phyloP scores from a whole-genome alignment of 2,329 filamentous ascomycete genomes.

The Alternaria sp. region DNA sequence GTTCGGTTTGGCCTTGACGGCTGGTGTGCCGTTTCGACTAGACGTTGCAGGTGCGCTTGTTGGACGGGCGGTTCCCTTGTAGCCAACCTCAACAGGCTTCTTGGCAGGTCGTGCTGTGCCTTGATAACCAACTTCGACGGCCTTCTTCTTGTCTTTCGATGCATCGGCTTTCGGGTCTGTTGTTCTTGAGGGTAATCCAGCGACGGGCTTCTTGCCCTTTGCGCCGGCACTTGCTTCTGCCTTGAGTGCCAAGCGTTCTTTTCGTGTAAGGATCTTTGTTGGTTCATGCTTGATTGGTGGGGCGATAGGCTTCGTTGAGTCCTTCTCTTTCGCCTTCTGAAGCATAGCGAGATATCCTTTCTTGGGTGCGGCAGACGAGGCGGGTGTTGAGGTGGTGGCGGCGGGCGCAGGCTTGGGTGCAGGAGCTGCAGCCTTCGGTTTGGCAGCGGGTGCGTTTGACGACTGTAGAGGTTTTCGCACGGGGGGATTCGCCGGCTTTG shows the following conservation, averaged over 20 bases:
- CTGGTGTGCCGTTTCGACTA: constrained; percentile 33
- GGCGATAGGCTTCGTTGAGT: constrained; percentile 55
- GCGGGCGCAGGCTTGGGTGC: constrained; percentile 27
- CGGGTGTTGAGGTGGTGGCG: constrained; percentile 29
- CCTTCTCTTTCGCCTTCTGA: constrained; percentile 70
- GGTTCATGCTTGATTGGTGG: constrained; percentile 79
- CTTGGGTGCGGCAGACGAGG: constrained; percentile 61
- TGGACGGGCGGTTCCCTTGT: constrained; percentile 48
- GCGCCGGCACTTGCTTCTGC: constrained; percentile 52
- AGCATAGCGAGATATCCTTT: constrained; percentile 78
- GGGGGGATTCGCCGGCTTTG: constrained; percentile 27
- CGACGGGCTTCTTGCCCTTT: constrained; percentile 42
- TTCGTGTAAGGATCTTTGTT: constrained; percentile 67
- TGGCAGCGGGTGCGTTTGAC: constrained; percentile 19
- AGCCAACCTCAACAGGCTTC: constrained; percentile 41
- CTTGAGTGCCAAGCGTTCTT: constrained; percentile 57
- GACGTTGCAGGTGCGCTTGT: constrained; percentile 27
- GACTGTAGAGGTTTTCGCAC: constrained; percentile 33
- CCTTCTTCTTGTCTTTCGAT: constrained; percentile 46
- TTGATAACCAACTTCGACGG: constrained; percentile 52
- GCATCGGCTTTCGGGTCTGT: constrained; percentile 33
- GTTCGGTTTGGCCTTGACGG: constrained; percentile 39
- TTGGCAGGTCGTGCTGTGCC: constrained; percentile 56
- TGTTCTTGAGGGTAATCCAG: constrained; percentile 19
- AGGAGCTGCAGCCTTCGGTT: constrained; percentile 29